Percentiles rank a stretch among this genome's conserved stretches.
Conservation (phyloP, 306 rosid species). For the Vicia sativa region DNA sequence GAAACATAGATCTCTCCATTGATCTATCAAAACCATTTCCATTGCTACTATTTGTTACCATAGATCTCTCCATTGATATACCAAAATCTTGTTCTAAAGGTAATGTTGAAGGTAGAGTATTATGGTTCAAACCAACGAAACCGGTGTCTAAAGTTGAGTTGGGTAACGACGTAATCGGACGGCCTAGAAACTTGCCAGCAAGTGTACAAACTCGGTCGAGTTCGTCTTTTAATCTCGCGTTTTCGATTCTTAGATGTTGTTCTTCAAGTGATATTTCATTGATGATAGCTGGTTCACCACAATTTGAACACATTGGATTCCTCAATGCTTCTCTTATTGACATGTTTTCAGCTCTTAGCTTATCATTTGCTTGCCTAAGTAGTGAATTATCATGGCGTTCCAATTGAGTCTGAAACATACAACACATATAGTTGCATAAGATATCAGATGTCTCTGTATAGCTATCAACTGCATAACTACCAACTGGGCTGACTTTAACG, state of each 20-base stretch:
- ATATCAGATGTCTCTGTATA: no score
- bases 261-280: slow-evolving; percentile 88
- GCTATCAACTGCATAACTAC: no score
- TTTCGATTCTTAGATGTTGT: slow-evolving; percentile 83
- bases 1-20: slow-evolving; percentile 71
- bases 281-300: slow-evolving; percentile 83
- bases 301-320: slow-evolving; percentile 83
- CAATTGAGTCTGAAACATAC: slow-evolving; percentile 69
- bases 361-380: slow-evolving; percentile 88
- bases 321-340: slow-evolving; percentile 87
- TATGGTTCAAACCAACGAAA: slow-evolving; percentile 51
- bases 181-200: slow-evolving; percentile 81
- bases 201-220: slow-evolving; percentile 81
- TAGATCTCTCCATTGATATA: not conserved
- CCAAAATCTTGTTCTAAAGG: slow-evolving; percentile 68
- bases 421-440: no score
- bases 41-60: slow-evolving; percentile 44
- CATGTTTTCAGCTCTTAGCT: slow-evolving; percentile 91
- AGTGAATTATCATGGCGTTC: slow-evolving; percentile 88
- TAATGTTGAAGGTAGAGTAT: slow-evolving; percentile 52
- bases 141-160: slow-evolving; percentile 83
- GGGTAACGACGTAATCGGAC: slow-evolving; percentile 72
- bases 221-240: slow-evolving; percentile 83
- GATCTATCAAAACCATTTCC: slow-evolving; percentile 58
- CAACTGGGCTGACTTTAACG: no score